A percentile compares a stretch with the other conserved stretches of the same genome.
Evolutionary conservation across 2,329 filamentous ascomycete species (phyloP).

Genomic region (Cordyceps fumosorosea): DNA sequence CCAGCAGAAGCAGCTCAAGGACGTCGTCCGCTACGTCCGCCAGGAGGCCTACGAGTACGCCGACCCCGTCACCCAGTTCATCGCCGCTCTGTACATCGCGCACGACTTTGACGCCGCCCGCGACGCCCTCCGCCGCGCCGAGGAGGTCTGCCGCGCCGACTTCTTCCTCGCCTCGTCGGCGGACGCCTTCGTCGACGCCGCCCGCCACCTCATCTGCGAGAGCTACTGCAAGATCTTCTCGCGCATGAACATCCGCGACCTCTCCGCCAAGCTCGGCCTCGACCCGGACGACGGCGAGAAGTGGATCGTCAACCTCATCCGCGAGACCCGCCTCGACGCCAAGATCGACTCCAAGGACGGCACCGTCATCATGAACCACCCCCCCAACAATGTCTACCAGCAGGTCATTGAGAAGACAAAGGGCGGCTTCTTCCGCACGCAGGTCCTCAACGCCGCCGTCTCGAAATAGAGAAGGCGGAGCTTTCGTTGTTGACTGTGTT

Average conservation of each 20-base stretch:
- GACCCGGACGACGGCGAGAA: conserved; percentile 96
- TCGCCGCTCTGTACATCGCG: conserved; percentile 90
- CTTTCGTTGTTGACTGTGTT: not conserved
- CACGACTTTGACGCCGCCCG: conserved; percentile 82
- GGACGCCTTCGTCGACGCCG: conserved; percentile 87
- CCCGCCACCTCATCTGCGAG: conserved; percentile 94
- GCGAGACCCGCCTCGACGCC: conserved; percentile 92
- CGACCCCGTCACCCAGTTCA: conserved; percentile 92
- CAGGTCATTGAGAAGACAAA: conserved; percentile 99
- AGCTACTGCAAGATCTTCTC: conserved; percentile 99
- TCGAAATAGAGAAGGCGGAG: conserved; percentile 36
- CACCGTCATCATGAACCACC: conserved; percentile 99
- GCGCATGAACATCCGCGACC: conserved; percentile 94
- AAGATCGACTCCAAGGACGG: conserved; percentile 99
- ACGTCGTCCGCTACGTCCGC: conserved; percentile 88
- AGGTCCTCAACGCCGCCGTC: conserved; percentile 72
- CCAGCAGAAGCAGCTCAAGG: conserved; percentile 98
- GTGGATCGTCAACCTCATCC: conserved; percentile 99
- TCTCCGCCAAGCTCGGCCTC: conserved; percentile 84
- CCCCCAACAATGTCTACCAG: conserved; percentile 96
- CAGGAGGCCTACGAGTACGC: conserved; percentile 97
- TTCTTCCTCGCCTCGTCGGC: conserved; percentile 88
- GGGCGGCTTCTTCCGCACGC: conserved; percentile 96
- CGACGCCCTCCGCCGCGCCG: conserved; percentile 81
- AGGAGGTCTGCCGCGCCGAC: conserved; percentile 85